Percentiles rank a stretch among this genome's conserved stretches.
Conservation (phyloP, 2,329 filamentous ascomycete genomes). For the Fusarium sp. region DNA sequence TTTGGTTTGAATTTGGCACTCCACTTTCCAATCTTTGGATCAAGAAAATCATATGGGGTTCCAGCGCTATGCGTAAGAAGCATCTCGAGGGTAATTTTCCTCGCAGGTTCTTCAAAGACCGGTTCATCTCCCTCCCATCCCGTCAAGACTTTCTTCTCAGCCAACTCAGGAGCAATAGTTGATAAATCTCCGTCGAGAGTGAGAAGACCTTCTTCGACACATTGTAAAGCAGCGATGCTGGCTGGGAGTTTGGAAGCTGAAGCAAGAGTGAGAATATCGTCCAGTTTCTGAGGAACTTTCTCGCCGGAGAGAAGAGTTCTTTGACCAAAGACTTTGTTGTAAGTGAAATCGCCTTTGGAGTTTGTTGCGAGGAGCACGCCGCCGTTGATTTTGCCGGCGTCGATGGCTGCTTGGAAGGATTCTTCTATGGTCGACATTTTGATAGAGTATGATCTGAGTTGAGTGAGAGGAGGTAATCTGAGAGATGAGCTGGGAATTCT, state of each 20-base stretch:
- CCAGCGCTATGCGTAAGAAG: constrained; percentile 66
- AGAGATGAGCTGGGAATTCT: neutral
- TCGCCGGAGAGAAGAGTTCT: constrained; percentile 56
- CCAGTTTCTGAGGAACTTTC: constrained; percentile 52
- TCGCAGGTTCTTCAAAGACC: constrained; percentile 48
- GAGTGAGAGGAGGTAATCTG: accelerated
- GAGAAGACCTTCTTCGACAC: constrained; percentile 64
- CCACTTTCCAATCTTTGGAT: constrained; percentile 53
- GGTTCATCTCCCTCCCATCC: constrained; percentile 59
- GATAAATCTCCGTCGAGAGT: constrained; percentile 60
- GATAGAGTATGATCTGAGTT: neutral
- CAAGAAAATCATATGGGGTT: constrained; percentile 57
- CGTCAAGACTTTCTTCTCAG: constrained; percentile 59
- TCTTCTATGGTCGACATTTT: constrained; percentile 53
- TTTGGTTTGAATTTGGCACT: constrained; percentile 46
- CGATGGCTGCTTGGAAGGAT: constrained; percentile 55
- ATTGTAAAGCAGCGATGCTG: constrained; percentile 64
- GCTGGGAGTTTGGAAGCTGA: constrained; percentile 61
- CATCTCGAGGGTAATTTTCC: constrained; percentile 62
- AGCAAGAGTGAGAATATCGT: constrained; percentile 53
- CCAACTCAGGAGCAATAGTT: constrained; percentile 60
- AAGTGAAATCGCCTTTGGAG: constrained; percentile 53
- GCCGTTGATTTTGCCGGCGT: constrained; percentile 58
- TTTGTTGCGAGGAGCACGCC: constrained; percentile 58
- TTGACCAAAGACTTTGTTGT: constrained; percentile 55